Conservation (phyloP, 2,329 filamentous ascomycete species). For the Ilyonectria destructans region DNA sequence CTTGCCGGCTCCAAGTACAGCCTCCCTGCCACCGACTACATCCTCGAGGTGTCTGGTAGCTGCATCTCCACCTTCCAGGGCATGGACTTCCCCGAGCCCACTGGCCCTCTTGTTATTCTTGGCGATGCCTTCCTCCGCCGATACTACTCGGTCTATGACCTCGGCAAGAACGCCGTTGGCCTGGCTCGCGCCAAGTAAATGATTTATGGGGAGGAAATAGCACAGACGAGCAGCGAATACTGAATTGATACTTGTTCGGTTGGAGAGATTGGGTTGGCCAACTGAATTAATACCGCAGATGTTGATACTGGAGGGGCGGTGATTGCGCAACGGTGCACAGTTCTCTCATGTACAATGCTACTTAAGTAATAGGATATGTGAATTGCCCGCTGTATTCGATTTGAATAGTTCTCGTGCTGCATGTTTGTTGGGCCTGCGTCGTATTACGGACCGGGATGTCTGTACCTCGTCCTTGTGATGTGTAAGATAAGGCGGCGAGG, state of each 20-base stretch:
- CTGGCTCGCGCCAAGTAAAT: slow-evolving; percentile 84
- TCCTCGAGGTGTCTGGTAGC: slow-evolving; percentile 93
- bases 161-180: slow-evolving; percentile 90
- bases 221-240: slow-evolving; percentile 36
- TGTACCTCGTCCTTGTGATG: not conserved
- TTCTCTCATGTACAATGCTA: slow-evolving; percentile 36
- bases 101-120: slow-evolving; percentile 93
- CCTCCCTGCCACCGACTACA: slow-evolving; percentile 92
- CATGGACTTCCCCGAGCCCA: slow-evolving; percentile 91
- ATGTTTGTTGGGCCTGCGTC: not conserved
- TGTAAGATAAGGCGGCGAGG: not conserved
- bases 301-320: slow-evolving; percentile 19
- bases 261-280: slow-evolving; percentile 39
- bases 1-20: slow-evolving; percentile 94
- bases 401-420: not conserved
- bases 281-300: slow-evolving; percentile 32
- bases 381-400: slow-evolving; percentile 13
- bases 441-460: not conserved
- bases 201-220: slow-evolving; percentile 37
- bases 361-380: slow-evolving; percentile 45
- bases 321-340: slow-evolving; percentile 23
- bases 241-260: slow-evolving; percentile 37
- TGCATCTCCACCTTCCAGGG: slow-evolving; percentile 99
- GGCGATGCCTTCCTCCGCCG: slow-evolving; percentile 89
- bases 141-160: slow-evolving; percentile 97